A percentile compares a stretch with the other conserved stretches of the same genome.
Evolutionary conservation across 768 basidiomycete species (phyloP).

Genomic region (Russula earlei): DNA sequence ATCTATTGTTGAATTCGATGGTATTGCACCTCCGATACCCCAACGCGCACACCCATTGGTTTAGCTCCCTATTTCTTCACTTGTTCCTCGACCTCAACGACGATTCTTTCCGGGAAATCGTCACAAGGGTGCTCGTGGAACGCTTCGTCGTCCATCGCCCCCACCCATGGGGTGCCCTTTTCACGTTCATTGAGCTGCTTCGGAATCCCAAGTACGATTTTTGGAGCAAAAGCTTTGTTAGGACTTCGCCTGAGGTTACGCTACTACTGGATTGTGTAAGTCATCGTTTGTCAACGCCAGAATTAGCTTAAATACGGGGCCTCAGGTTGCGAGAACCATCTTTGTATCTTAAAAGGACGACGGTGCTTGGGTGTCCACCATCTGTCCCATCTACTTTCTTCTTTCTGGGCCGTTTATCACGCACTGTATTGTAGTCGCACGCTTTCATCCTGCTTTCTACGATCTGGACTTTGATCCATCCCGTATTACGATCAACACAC

Average conservation of each 20-base stretch:
- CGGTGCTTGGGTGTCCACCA: conserved; percentile 38
- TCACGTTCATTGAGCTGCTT: conserved; percentile 89
- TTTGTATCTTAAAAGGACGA: conserved; percentile 48
- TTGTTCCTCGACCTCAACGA: conserved; percentile 75
- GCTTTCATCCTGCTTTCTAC: conserved; percentile 36
- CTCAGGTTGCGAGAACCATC: conserved; percentile 67
- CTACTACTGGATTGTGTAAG: conserved; percentile 76
- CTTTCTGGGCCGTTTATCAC: conserved; percentile 38
- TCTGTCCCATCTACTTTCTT: conserved; percentile 58
- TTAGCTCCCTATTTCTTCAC: conserved; percentile 81
- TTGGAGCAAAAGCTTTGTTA: conserved; percentile 82
- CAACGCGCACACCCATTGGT: conserved; percentile 98
- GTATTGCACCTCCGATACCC: conserved; percentile 95
- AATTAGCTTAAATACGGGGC: conserved; percentile 8
- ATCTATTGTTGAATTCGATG: conserved; percentile 87
- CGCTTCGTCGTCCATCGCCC: conserved; percentile 90
- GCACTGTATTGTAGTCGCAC: conserved; percentile 84
- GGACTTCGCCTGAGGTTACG: conserved; percentile 78
- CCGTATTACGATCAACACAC: conserved; percentile 31
- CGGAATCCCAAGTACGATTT: conserved; percentile 86
- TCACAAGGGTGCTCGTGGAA: conserved; percentile 86
- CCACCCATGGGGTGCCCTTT: conserved; percentile 92
- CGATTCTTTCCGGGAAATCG: conserved; percentile 69
- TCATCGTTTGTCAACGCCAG: conserved; percentile 18
- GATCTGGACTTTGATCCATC: conserved; percentile 39